Conservation (phyloP, 164 flowering plant species). For the Chloranthus sessilifolius region DNA sequence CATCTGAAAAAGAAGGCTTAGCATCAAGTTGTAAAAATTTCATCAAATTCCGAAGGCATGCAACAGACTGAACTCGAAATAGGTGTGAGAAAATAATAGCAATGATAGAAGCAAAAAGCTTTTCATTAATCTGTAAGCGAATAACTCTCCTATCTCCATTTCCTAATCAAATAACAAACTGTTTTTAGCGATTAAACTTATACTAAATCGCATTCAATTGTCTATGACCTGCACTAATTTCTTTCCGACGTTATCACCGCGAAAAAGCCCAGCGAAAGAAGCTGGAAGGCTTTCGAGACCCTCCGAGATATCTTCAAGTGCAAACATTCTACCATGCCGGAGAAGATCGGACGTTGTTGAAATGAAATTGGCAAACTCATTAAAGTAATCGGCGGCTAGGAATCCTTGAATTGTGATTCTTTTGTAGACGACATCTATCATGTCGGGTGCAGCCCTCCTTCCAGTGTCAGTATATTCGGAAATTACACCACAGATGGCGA, state of each 20-base stretch:
- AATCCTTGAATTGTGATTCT: slow-evolving; percentile 63
- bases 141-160: no score
- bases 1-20: no score
- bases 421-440: slow-evolving; percentile 55
- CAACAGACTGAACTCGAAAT: no score
- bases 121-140: no score
- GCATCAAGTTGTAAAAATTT: no score
- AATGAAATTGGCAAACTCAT: slow-evolving; percentile 33
- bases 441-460: slow-evolving; percentile 38
- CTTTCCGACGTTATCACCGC: slow-evolving; percentile 60
- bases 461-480: slow-evolving; percentile 41
- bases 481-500: slow-evolving; percentile 64
- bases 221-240: slow-evolving; percentile 46
- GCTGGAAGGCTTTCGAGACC: slow-evolving; percentile 60
- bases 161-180: no score
- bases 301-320: slow-evolving; percentile 51
- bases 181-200: no score
- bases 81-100: no score
- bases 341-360: slow-evolving; percentile 32
- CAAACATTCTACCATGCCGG: slow-evolving; percentile 26
- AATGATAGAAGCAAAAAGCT: no score
- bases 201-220: slow-evolving; percentile 21
- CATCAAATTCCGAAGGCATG: no score
- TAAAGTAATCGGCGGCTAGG: slow-evolving; percentile 33
- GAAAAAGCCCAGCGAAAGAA: slow-evolving; percentile 57